phyloP scores from a whole-genome alignment of 2,329 filamentous ascomycete species.

The Fusarium metavorans region DNA sequence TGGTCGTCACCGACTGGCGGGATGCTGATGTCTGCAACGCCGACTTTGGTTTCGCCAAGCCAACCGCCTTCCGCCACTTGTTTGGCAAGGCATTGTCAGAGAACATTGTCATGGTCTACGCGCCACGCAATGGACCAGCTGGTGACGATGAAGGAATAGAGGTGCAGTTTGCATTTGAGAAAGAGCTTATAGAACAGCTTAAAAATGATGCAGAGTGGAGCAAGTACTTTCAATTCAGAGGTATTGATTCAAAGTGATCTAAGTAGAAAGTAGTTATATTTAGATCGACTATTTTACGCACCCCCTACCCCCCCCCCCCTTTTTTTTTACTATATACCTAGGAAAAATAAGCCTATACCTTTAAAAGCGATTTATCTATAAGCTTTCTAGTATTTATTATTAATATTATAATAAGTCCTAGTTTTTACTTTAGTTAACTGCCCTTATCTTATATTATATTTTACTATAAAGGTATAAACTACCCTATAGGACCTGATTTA shows the following conservation, averaged over 20 bases:
- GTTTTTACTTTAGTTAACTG: no score
- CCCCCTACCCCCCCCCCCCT: neutral
- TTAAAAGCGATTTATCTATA: no score
- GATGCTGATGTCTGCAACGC: constrained; percentile 42
- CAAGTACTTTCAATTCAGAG: constrained; percentile 53
- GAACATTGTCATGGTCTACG: constrained; percentile 47
- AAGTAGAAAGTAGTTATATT: neutral
- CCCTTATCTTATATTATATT: no score
- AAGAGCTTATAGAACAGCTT: constrained; percentile 44
- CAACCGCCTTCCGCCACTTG: constrained; percentile 49
- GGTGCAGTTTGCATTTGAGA: constrained; percentile 50
- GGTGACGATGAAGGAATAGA: constrained; percentile 52
- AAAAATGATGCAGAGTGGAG: constrained; percentile 52
- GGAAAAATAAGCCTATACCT: no score
- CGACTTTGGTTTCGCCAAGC: constrained; percentile 53
- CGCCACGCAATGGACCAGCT: constrained; percentile 42
- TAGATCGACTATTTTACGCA: neutral
- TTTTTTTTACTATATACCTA: neutral
- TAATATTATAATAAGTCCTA: no score
- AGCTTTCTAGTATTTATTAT: no score
- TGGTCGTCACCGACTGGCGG: constrained; percentile 52
- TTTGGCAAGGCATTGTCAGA: constrained; percentile 44
- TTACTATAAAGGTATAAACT: no score
- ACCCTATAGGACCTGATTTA: no score
- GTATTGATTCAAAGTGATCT: constrained; percentile 42